Evolutionary conservation across 257 asterid genomes (phyloP), one percentile per base, ranked within the genome.

Genomic region (Solanum pennellii): DNA sequence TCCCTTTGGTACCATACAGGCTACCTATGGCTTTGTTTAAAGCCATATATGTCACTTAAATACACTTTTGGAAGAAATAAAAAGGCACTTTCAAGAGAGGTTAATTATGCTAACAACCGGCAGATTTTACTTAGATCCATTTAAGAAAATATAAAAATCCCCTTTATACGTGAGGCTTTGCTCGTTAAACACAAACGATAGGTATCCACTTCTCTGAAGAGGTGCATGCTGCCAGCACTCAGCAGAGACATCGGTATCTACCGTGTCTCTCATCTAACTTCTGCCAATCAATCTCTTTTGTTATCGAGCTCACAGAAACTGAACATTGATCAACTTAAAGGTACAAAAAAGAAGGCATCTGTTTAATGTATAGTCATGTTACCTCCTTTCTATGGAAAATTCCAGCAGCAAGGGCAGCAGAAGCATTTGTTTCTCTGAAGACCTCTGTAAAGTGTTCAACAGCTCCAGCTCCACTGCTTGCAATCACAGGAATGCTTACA

Each of bases 381-480:
- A 97, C 99, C 99, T 95, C 98, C 89, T 94, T 97, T 33, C 99
- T 91, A 27, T 97, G 98, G 92, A 97, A 97, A 88, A 97, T 95
- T 87, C 99, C 98, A 82, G 98, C 99, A 91, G 98, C 99, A 89
- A 97, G 98, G 89, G 98, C 98, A 88, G 99, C 98, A 86, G 99
- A 97, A 27, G 98, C 99, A 89, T 93, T 95, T 89, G 99, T 97
- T 90, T 93, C 87, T 13, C 87, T 88, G 93, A 97, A 95, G 89
- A 97, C 97, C 89, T 97, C 97, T 3, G 98, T 93, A 84, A 97
- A 95, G 90, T 97, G 99, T 82, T 93, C 94, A n/a, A 85, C 94
- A 12, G 92, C 68, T 66, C 99, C 99, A 84, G 98, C 98, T 76
- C 99, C 99, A 89, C 99, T 95, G 87, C 99, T 95, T 39, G 99